Evolutionary conservation across 768 basidiomycete species (phyloP).

Genomic region (Clathrus columnatus): DNA sequence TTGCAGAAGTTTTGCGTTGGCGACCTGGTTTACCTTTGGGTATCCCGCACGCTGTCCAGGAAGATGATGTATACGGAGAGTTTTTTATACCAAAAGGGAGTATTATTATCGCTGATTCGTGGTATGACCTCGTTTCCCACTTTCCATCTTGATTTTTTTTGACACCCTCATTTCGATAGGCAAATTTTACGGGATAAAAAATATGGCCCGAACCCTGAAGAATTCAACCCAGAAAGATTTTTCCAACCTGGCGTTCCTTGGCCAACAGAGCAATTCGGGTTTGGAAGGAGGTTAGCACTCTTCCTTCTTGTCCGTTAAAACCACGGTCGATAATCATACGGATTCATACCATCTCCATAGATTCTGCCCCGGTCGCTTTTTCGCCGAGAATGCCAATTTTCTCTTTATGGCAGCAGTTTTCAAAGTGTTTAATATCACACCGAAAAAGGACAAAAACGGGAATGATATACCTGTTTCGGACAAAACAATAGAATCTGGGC

Average conservation of each 20-base stretch:
- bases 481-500: not conserved
- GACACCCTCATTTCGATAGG: not conserved
- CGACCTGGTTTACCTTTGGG: slow-evolving; percentile 4
- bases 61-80: not conserved
- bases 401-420: slow-evolving; percentile 12
- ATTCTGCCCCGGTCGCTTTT: slow-evolving; percentile 12
- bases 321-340: not conserved
- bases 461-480: slow-evolving; percentile 21
- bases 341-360: slow-evolving; percentile 1
- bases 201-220: not conserved
- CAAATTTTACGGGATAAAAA: not conserved
- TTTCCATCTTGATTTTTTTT: not conserved
- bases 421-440: slow-evolving; percentile 12
- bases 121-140: too few relatives aligned
- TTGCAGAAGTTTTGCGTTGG: slow-evolving; percentile 5
- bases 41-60: not conserved
- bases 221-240: slow-evolving; percentile 4
- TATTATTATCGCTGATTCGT: not conserved
- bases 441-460: slow-evolving; percentile 20
- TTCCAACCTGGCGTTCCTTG: not conserved
- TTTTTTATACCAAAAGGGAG: not conserved
- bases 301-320: too few relatives aligned
- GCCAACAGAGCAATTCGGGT: not conserved
- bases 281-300: not conserved
- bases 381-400: slow-evolving; percentile 11